Conservation (phyloP, 208 protist species). For the Tritrichomonas musculus region DNA sequence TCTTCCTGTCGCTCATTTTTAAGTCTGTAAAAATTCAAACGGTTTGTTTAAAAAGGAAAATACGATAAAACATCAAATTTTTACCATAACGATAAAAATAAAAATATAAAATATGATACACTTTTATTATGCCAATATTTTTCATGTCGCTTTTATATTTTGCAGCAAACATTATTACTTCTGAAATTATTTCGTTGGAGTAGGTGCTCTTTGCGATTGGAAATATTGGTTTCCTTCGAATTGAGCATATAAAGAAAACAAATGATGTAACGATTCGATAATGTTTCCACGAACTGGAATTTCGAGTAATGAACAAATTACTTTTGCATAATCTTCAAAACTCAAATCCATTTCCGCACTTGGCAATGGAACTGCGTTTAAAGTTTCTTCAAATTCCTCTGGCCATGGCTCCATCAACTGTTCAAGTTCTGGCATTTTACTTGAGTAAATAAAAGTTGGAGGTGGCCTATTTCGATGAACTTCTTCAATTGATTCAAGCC, state of each 20-base stretch:
- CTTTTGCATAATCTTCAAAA: conserved; percentile 75
- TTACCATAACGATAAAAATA: too few relatives aligned
- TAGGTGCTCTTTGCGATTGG: background rate
- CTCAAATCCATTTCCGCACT: conserved; percentile 76
- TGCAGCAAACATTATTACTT: too few relatives aligned
- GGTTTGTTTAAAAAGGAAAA: too few relatives aligned
- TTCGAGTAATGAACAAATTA: conserved; percentile 82
- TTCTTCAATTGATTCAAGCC: background rate
- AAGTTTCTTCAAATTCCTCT: conserved; percentile 77
- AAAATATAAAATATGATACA: too few relatives aligned
- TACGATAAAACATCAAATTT: too few relatives aligned
- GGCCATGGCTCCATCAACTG: conserved; percentile 67
- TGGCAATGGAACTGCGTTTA: conserved; percentile 71
- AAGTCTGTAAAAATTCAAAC: too few relatives aligned
- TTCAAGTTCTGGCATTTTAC: conserved; percentile 23
- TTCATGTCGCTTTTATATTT: too few relatives aligned
- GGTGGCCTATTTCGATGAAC: background rate
- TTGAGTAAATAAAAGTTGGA: background rate
- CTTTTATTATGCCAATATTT: too few relatives aligned
- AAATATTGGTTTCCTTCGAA: conserved; percentile 61
- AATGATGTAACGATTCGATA: conserved; percentile 87
- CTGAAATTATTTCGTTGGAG: too few relatives aligned
- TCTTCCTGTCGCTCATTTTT: too few relatives aligned
- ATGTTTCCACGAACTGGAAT: conserved; percentile 82
- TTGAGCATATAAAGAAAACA: conserved; percentile 90